Base-by-base conservation (phyloP, 257 asterid genomes). In the Solanum tarapatanum region DNA sequence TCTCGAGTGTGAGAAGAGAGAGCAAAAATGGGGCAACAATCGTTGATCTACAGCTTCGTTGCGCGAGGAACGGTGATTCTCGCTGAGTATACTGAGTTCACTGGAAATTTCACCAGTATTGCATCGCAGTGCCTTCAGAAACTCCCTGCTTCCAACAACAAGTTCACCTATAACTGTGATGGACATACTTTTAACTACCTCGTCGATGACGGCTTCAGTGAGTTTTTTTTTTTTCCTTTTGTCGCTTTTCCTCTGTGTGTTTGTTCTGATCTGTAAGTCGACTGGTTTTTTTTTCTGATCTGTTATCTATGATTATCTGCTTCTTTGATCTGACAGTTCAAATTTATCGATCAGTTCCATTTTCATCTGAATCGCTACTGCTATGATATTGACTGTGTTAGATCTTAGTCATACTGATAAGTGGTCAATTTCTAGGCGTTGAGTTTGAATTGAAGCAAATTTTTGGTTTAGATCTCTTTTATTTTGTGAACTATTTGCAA, bases 121-220 rank as follows among this genome's bases (percentile, higher is more conserved):
- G 99, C 99, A 2, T 91, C 98, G 32, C 99, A 96, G 93, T 96
- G 99, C 82, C 98, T 96, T 80, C 98, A 94, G 94, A 95, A 96
- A 90, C 97, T 96, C 60, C 98, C 99, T 16, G 95, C 98, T 10
- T 92, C 96, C 10, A 96, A 94, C 92, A 95, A 96, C 88, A 96
- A 95, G 94, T 96, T 96, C 92, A 96, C 99, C 45, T 96, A 96
- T 92, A 95, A 92, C 92, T 96, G 99, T 93, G 98, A 96, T 86
- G 98, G 94, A 28, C 99, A 96, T 90, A 96, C 98, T 87, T 96
- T 96, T 92, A 96, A 96, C 90, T 96, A 96, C 90, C 98, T 95
- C 87, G 99, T 96, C 7, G 95, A 93, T 86, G 96, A 95, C 80
- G 99, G 98, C 89, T 96, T 94, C 92, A 94, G 98, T 95, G 87